Conservation (phyloP, 2,329 filamentous ascomycete genomes). For the Penicillium sp. region DNA sequence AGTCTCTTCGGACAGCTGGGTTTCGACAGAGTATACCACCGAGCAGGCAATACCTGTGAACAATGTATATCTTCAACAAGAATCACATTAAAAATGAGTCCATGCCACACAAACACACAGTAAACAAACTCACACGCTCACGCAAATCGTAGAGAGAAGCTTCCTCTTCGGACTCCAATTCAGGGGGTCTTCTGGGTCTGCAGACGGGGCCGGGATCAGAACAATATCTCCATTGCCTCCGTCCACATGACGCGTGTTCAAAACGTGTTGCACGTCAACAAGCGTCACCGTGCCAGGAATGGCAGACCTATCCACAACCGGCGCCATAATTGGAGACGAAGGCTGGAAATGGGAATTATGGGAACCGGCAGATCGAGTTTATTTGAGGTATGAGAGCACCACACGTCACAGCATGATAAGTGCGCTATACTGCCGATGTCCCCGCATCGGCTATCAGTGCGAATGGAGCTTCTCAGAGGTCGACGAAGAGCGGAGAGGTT, state of each 20-base stretch:
- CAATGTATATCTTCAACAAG: constrained; percentile 35
- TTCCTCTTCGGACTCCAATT: constrained; percentile 49
- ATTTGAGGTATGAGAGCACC: neutral
- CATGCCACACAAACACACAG: neutral
- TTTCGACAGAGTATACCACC: constrained; percentile 41
- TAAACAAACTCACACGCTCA: constrained; percentile 37
- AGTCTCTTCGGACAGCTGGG: constrained; percentile 36
- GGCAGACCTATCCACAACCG: constrained; percentile 25
- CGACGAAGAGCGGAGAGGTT: neutral
- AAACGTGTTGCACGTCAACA: constrained; percentile 40
- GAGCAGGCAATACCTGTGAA: constrained; percentile 38
- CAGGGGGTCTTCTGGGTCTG: constrained; percentile 48
- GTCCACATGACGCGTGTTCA: constrained; percentile 31
- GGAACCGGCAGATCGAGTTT: neutral
- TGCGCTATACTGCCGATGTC: neutral
- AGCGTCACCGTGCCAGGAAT: constrained; percentile 47
- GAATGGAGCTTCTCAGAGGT: neutral
- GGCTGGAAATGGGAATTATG: neutral
- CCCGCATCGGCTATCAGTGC: neutral
- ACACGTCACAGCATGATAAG: constrained; percentile 1
- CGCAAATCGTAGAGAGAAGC: constrained; percentile 41
- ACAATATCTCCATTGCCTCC: constrained; percentile 38
- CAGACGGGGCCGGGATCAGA: constrained; percentile 44
- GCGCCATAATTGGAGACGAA: constrained; percentile 22
- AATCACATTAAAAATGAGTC: neutral